Conservation (phyloP, 2,329 filamentous ascomycete genomes). For the Alternaria sp. region DNA sequence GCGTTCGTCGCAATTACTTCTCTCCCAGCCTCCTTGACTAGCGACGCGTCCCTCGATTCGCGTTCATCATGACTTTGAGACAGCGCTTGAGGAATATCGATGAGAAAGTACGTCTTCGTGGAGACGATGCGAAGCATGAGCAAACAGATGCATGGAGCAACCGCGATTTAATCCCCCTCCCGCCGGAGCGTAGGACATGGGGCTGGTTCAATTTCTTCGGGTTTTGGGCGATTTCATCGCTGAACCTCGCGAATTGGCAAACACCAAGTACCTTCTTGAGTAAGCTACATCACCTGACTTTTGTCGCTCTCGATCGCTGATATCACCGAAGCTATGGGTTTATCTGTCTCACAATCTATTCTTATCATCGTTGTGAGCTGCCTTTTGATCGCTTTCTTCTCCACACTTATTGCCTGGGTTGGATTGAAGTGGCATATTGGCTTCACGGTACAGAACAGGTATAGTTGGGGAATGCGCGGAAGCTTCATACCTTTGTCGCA, state of each 20-base stretch:
- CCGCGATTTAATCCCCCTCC: slow-evolving; percentile 48
- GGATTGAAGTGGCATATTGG: slow-evolving; percentile 60
- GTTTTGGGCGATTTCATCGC: slow-evolving; percentile 48
- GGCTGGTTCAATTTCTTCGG: slow-evolving; percentile 54
- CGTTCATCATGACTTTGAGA: slow-evolving; percentile 10
- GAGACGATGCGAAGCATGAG: slow-evolving; percentile 52
- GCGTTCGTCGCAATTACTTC: not conserved
- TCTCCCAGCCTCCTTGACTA: not conserved
- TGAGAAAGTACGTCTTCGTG: slow-evolving; percentile 46
- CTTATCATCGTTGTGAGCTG: slow-evolving; percentile 55
- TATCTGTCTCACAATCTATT: slow-evolving; percentile 58
- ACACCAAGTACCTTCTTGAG: slow-evolving; percentile 56
- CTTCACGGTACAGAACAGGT: slow-evolving; percentile 58
- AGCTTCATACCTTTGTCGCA: slow-evolving; percentile 58
- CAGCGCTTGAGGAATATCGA: slow-evolving; percentile 31
- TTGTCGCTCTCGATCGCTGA: slow-evolving; percentile 1
- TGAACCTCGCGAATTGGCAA: slow-evolving; percentile 56
- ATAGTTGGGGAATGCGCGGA: slow-evolving; percentile 57
- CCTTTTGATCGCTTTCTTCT: slow-evolving; percentile 52
- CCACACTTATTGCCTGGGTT: slow-evolving; percentile 55
- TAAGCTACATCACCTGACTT: slow-evolving; percentile 8
- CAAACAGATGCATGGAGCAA: slow-evolving; percentile 54
- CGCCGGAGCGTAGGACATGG: slow-evolving; percentile 49
- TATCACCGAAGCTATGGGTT: slow-evolving; percentile 47
- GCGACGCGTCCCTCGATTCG: not conserved